A percentile compares a stretch with the other conserved stretches of the same genome.
Evolutionary conservation across 108 stramenopile genomes (phyloP).

Genomic region (Fragilaria radians): DNA sequence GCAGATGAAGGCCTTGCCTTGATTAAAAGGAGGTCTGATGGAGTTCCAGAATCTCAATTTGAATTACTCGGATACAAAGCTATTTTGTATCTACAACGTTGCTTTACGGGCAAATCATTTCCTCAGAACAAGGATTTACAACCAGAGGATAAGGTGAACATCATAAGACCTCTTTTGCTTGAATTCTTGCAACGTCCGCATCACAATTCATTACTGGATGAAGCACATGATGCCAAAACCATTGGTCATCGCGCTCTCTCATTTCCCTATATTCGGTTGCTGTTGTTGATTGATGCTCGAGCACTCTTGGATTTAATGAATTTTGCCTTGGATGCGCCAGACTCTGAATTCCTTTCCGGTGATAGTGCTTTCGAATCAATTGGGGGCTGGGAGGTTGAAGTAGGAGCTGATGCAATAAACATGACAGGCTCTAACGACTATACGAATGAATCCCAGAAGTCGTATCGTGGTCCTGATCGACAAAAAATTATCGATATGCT

Average conservation of each 20-base stretch:
- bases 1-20: constrained; percentile 32
- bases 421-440: not conserved
- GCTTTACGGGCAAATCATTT: constrained; percentile 65
- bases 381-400: constrained; percentile 48
- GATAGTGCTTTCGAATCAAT: constrained; percentile 15
- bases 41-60: constrained; percentile 34
- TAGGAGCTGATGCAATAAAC: constrained; percentile 9
- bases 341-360: constrained; percentile 19
- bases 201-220: constrained; percentile 18
- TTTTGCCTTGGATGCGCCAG: constrained; percentile 65
- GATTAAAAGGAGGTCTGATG: constrained; percentile 29
- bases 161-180: constrained; percentile 47
- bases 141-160: constrained; percentile 28
- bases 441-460: constrained; percentile 1
- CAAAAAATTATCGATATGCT: constrained; percentile 51
- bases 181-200: constrained; percentile 33
- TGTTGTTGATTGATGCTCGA: constrained; percentile 65
- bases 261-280: constrained; percentile 68
- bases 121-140: constrained; percentile 44
- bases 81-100: constrained; percentile 59
- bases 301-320: constrained; percentile 68
- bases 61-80: constrained; percentile 66
- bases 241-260: constrained; percentile 37
- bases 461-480: constrained; percentile 31
- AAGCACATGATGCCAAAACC: constrained; percentile 12